Conservation (phyloP, 1,139 yeast species). For the Pneumocystis oryctolagi region DNA sequence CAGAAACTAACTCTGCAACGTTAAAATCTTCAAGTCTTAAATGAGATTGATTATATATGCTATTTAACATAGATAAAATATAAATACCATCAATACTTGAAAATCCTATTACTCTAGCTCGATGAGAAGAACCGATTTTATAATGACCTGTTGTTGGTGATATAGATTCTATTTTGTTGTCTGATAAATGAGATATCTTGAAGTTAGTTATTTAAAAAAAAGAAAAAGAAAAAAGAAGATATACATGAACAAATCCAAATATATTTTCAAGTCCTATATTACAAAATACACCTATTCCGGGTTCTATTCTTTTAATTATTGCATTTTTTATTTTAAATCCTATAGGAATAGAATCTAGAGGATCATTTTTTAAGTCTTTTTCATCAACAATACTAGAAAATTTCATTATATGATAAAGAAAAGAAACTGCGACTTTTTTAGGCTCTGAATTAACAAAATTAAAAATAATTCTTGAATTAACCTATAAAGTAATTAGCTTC, state of each 20-base stretch:
- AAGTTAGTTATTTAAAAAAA: not conserved
- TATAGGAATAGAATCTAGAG: conserved; percentile 57
- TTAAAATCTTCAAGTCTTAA: conserved; percentile 59
- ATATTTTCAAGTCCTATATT: conserved; percentile 37
- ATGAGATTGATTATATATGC: conserved; percentile 47
- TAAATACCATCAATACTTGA: conserved; percentile 51
- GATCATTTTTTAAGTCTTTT: conserved; percentile 22
- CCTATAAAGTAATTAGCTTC: not conserved
- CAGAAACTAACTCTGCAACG: conserved; percentile 46
- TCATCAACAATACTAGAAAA: conserved; percentile 14
- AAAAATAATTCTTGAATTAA: conserved; percentile 55
- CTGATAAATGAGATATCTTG: conserved; percentile 46
- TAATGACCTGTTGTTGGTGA: conserved; percentile 26
- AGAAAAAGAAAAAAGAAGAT: too few species aligned
- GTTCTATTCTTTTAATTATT: conserved; percentile 41
- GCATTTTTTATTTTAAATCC: conserved; percentile 54
- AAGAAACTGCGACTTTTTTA: conserved; percentile 50
- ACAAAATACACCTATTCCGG: conserved; percentile 26
- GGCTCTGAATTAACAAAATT: conserved; percentile 31
- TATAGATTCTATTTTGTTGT: conserved; percentile 33
- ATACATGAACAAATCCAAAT: conserved; percentile 47
- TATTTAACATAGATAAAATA: conserved; percentile 53
- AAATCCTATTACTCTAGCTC: conserved; percentile 64
- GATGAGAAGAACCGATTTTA: conserved; percentile 48
- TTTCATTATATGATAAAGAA: conserved; percentile 40